Evolutionary conservation across 2,329 filamentous ascomycete species (phyloP), one percentile per base, ranked within the genome.

Genomic region (Penicillium olsonii): DNA sequence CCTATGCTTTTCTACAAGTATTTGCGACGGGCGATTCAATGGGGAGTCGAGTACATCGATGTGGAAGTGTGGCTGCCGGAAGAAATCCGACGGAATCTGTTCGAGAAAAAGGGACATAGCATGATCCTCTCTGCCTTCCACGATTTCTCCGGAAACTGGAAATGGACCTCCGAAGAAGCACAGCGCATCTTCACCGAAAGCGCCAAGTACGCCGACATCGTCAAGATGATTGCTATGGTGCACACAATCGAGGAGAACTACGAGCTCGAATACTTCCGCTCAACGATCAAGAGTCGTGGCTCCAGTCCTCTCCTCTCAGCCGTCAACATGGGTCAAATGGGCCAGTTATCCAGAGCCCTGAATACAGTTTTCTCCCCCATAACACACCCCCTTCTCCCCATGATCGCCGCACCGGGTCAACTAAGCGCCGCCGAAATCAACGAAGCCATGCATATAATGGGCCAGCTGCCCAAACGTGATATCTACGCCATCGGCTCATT

Each of bases 71-170:
- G 90, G 88, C 79, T 95, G 31, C 90, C 90, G 1, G 88, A 92
- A 66, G 76, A 82, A 6, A 88, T 95, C 48, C 79, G 90, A 54
- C 78, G 78, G 54, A 79, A 76, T 52, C 72, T 95, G 9, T 87
- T 84, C 45, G 82, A 87, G 58, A 79, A 82, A 45, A 86, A 87
- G 57, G 89, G 89, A 2, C 88, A 84, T 70, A 92, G 87, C 63
- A 87, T 86, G 57, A 90, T 95, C 69, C 91, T 95, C 76, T 92
- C 89, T n/a, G 90, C 90, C 11, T 94, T 92, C 63, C 90, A 95
- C 68, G 90, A 94, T 73, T 92, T 92, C 64, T 91, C 88, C 0
- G 88, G 89, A 2, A 85, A 78, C 1, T 92, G 92, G 78, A 88
- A 86, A 62, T 95, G 90, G 90, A 87, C 87, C 1, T 89, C 88